These are phyloP conservation scores for Fusarium foetens DNA, from an alignment of 2,329 filamentous ascomycete genomes.

Conservation along the genomic window DNA sequence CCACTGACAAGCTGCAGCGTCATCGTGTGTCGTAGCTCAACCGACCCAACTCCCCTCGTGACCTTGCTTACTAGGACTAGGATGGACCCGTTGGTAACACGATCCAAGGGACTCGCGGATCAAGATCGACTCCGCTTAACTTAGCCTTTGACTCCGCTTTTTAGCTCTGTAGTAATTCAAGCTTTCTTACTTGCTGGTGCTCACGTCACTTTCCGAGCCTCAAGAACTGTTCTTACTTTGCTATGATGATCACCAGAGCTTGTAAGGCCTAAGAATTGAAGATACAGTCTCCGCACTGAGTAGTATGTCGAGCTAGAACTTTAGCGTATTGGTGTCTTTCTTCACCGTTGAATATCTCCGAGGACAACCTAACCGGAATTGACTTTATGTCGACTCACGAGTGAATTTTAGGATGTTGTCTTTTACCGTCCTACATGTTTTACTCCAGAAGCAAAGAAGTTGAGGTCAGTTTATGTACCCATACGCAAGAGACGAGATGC, in stretches of 20 bases:
- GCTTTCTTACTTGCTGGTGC: conserved; percentile 11
- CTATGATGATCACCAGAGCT: conserved; percentile 1
- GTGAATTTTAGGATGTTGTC: background rate
- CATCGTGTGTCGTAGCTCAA: conserved; percentile 33
- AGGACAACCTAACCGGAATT: background rate
- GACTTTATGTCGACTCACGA: background rate
- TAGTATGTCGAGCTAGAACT: background rate
- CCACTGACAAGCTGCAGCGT: conserved; percentile 24
- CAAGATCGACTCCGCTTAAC: conserved; percentile 27
- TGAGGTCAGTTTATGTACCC: background rate
- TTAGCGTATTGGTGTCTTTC: background rate
- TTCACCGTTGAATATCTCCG: background rate
- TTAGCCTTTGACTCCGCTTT: conserved; percentile 11
- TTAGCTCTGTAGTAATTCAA: conserved; percentile 23
- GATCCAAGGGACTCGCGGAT: conserved; percentile 33
- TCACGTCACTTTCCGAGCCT: conserved; percentile 30
- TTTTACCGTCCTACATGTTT: background rate
- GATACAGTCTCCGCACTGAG: background rate
- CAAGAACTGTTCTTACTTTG: background rate
- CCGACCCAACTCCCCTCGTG: conserved; percentile 27
- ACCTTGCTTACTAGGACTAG: conserved; percentile 16
- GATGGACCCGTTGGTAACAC: conserved; percentile 9
- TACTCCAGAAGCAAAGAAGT: background rate
- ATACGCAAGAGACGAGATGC: background rate
- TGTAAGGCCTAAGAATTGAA: background rate